Evolutionary conservation across 2,329 filamentous ascomycete species (phyloP), one percentile per base, ranked within the genome.

Genomic region (Colletotrichum filicis): DNA sequence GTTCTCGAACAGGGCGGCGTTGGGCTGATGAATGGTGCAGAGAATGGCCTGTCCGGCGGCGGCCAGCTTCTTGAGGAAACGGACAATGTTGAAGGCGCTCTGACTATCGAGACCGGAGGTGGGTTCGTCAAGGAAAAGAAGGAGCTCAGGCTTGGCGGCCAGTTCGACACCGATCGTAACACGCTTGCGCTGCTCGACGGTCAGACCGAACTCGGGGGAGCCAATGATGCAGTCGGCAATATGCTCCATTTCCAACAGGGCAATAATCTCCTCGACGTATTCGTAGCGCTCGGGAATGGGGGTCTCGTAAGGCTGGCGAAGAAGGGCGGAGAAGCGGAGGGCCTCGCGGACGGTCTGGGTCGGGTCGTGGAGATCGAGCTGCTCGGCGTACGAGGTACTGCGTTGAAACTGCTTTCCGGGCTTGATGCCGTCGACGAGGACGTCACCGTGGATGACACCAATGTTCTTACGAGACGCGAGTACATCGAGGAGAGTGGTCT

Each of bases 91-190:
- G 85, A 92, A 95, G 22, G 93, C 92, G 69, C 88, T 91, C 78
- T 93, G 91, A 35, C 88, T 91, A 79, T 94, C 92, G 1, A 95
- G 89, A 68, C 93, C 93, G 2, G 91, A 93, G 0, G 93, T 95
- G 0, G 93, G 93, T 80, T 95, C 93, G 75, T 95, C 93, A 49
- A 95, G 84, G 86, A 95, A 95, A 26, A 95, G 87, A 1, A 95
- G 87, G 6, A 95, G 85, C 76, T 94, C 89, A 1, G 93, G 93
- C 82, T 94, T 97, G 19, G 95, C 95, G 9, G 94, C 94, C 8
- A 98, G 87, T 79, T 98, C 95, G 11, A 98, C 94, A 77, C 94
- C 95, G 72, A 98, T 97, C 0, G 95, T 98, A n/a, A 97, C 90
- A 77, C 94, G 93, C 83, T 92, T 92, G 62, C 89, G 86, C 81